These are phyloP conservation scores for Populus hybrid DNA, from an alignment of 441 rosid species.

Conservation along the genomic window DNA sequence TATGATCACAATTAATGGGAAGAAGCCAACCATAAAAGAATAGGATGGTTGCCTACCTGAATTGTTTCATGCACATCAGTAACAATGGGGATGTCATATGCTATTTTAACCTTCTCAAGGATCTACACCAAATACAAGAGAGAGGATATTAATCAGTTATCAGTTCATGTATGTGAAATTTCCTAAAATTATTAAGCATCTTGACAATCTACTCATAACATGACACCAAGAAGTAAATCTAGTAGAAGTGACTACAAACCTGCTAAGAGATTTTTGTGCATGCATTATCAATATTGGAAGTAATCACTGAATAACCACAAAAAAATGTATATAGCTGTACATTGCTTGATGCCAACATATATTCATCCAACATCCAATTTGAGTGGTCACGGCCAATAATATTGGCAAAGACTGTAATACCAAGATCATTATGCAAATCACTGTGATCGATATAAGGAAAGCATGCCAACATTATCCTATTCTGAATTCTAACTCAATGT, in stretches of 20 bases:
- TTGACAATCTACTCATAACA: neutral
- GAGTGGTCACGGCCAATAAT: neutral
- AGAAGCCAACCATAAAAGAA: neutral
- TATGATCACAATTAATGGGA: neutral
- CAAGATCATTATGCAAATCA: neutral
- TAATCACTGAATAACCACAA: neutral
- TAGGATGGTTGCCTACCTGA: conserved; percentile 48
- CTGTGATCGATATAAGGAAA: neutral
- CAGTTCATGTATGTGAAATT: neutral
- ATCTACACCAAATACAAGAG: conserved; percentile 44
- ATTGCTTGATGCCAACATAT: neutral
- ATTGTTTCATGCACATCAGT: conserved; percentile 83
- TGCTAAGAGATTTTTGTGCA: neutral
- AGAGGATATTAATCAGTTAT: neutral
- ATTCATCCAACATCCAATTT: neutral
- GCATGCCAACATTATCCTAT: neutral
- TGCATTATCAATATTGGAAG: neutral
- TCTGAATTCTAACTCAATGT: neutral
- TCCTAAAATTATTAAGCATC: neutral
- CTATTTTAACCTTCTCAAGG: conserved; percentile 82
- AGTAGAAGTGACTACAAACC: neutral
- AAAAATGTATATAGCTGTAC: neutral
- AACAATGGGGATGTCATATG: conserved; percentile 71
- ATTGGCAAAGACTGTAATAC: neutral
- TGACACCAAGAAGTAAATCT: neutral